Evolutionary conservation across 2,329 filamentous ascomycete genomes (phyloP), one percentile per base, ranked within the genome.

Genomic region (Phyllosticta citrichinensis): DNA sequence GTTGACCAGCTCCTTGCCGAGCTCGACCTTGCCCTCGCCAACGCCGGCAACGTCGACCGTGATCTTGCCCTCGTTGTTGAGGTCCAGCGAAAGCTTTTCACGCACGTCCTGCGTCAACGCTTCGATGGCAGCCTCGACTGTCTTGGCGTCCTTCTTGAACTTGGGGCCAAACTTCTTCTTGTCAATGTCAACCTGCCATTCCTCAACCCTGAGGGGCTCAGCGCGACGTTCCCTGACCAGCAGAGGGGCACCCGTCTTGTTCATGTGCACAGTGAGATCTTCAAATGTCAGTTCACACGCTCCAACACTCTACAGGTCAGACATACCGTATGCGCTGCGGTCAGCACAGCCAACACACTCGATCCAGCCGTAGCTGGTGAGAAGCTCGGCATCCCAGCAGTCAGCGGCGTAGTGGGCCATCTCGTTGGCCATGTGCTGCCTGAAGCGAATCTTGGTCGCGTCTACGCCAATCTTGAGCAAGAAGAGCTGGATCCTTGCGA

Each of bases 321-420:
- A 61, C 60, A 30, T 33, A 76, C 99, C 94, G 74, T 96, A 99
- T 20, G 94, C 94, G 72, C 89, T 96, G 69, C 94, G 86, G 74
- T 97, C 93, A 63, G 94, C 94, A 75, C 94, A 97, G 64, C 94
- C 94, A 69, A 97, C 93, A 74, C 93, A 97, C 80, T 99, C 94
- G 65, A 97, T 89, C 94, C 94, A 99, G 73, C 94, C 94, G 70
- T 92, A 92, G 64, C 88, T 92, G 62, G 90, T 97, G 64, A 88
- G 80, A 60, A 99, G 80, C 75, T 97, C 92, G 14, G 91, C 93
- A 75, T 99, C 94, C 94, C 94, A 97, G 79, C 94, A 99, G 79
- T 99, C 94, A 61, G 87, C 83, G 55, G 94, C 94, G 73, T 99
- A 99, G 77, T 99, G 94, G 17, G 94, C 87, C 87, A 89, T 89